phyloP scores from a whole-genome alignment of 1,284 basidiomycete species.

The Anthracocystis setariae region DNA sequence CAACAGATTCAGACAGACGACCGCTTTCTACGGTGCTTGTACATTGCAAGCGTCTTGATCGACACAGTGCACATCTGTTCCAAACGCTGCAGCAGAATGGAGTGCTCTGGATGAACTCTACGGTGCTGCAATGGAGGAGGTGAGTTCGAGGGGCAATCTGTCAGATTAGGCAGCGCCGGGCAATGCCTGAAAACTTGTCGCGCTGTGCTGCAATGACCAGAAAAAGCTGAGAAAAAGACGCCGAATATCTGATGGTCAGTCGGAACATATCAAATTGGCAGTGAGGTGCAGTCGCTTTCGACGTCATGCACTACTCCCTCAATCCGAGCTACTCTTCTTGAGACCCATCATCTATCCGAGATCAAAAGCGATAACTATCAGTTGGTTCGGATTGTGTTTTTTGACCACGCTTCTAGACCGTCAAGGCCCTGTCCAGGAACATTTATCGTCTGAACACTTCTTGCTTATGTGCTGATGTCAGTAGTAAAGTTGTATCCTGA shows the following conservation, averaged over 20 bases:
- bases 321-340: too few species aligned
- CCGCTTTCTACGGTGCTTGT: too few species aligned
- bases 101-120: slow-evolving; percentile 12
- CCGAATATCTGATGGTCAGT: neutral
- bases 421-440: too few species aligned
- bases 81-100: too few species aligned
- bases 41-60: too few species aligned
- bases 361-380: neutral
- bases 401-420: too few species aligned
- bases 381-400: too few species aligned
- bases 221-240: neutral
- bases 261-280: slow-evolving; percentile 24
- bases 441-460: too few species aligned
- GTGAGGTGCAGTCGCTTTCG: neutral
- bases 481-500: too few species aligned
- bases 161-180: slow-evolving; percentile 26
- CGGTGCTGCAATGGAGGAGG: neutral
- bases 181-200: neutral
- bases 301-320: too few species aligned
- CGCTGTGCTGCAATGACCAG: slow-evolving; percentile 15
- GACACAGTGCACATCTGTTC: too few species aligned
- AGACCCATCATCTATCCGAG: neutral
- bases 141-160: slow-evolving; percentile 3
- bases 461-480: too few species aligned
- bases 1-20: neutral